phyloP scores from a whole-genome alignment of 352 stramenopile species.

The Phytopythium kandeliae region DNA sequence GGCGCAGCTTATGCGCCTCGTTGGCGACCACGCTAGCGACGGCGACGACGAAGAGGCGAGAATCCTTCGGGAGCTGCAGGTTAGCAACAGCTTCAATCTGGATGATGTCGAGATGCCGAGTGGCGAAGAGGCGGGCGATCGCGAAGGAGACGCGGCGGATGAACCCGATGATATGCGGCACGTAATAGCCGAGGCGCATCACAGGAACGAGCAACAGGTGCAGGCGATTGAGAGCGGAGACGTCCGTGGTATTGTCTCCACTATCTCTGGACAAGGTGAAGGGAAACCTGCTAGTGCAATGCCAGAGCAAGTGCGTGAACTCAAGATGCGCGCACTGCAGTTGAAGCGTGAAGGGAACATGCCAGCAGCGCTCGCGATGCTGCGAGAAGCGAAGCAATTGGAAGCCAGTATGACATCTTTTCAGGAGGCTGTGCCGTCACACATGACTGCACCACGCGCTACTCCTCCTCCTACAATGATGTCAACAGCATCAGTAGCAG shows the following conservation, averaged over 20 bases:
- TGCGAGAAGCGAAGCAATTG: slow-evolving; percentile 55
- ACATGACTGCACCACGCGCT: no score
- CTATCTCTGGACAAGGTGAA: not conserved
- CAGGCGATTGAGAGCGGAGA: slow-evolving; percentile 10
- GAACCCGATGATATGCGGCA: slow-evolving; percentile 29
- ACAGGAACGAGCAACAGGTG: slow-evolving; percentile 16
- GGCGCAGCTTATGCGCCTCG: slow-evolving; percentile 39
- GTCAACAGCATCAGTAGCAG: no score
- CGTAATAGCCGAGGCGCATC: slow-evolving; percentile 22
- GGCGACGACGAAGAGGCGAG: slow-evolving; percentile 52
- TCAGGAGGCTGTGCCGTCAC: not conserved
- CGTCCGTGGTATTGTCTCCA: not conserved
- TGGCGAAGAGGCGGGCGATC: slow-evolving; percentile 19
- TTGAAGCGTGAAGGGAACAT: slow-evolving; percentile 53
- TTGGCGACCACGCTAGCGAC: slow-evolving; percentile 11
- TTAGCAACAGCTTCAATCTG: slow-evolving; percentile 19
- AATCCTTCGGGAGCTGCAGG: slow-evolving; percentile 47
- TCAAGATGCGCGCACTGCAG: slow-evolving; percentile 50
- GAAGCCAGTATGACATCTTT: slow-evolving; percentile 18
- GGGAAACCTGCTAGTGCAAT: not conserved
- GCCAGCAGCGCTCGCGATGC: slow-evolving; percentile 43
- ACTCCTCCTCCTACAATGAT: no score
- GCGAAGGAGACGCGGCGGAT: slow-evolving; percentile 20
- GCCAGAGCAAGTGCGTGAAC: slow-evolving; percentile 19
- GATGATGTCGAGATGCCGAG: slow-evolving; percentile 17